Conservation (phyloP, 768 basidiomycete species). For the Fistulinella prunicolor region DNA sequence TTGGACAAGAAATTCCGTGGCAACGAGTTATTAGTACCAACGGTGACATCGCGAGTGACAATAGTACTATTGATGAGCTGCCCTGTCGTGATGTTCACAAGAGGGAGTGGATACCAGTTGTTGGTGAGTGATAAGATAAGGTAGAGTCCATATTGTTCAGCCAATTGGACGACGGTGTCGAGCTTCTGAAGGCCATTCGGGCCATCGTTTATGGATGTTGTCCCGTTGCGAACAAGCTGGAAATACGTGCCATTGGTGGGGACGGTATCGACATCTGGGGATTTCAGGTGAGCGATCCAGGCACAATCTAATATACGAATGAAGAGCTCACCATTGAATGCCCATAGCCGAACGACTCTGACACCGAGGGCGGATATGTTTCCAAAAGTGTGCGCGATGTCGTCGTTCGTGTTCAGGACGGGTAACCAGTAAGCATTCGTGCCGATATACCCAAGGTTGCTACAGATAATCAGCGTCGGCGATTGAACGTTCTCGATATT, state of each 20-base stretch:
- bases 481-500: background rate
- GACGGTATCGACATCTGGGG: slow-evolving; percentile 48
- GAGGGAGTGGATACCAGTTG: slow-evolving; percentile 51
- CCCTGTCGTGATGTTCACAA: slow-evolving; percentile 25
- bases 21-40: slow-evolving; percentile 37
- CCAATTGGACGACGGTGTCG: slow-evolving; percentile 54
- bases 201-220: slow-evolving; percentile 52
- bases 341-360: slow-evolving; percentile 66
- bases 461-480: slow-evolving; percentile 30
- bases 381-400: slow-evolving; percentile 55
- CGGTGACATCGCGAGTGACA: slow-evolving; percentile 25
- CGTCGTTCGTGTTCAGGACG: slow-evolving; percentile 48
- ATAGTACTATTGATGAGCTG: slow-evolving; percentile 2
- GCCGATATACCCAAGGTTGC: slow-evolving; percentile 44
- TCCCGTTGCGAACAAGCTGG: slow-evolving; percentile 56
- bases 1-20: slow-evolving; percentile 59
- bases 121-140: slow-evolving; percentile 58
- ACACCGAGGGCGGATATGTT: slow-evolving; percentile 56
- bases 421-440: slow-evolving; percentile 71
- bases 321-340: slow-evolving; percentile 54
- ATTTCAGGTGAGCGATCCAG: slow-evolving; percentile 7
- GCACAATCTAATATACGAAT: background rate
- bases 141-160: slow-evolving; percentile 52
- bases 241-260: slow-evolving; percentile 63
- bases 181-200: slow-evolving; percentile 62